phyloP scores from a whole-genome alignment of 768 basidiomycete species.

The Cystofilobasidium macerans region DNA sequence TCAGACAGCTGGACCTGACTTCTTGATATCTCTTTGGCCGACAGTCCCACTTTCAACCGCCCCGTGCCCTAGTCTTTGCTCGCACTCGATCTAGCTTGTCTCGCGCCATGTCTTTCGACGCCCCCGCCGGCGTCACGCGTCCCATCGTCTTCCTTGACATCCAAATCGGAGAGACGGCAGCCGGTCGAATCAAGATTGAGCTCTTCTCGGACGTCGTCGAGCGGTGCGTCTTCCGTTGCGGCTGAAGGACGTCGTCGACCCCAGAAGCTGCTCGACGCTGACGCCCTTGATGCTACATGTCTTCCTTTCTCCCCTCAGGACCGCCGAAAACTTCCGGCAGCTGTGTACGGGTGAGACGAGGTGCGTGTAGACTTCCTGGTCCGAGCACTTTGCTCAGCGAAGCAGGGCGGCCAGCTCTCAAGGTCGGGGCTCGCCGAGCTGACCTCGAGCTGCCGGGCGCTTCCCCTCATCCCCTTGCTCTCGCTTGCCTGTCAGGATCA shows the following conservation, averaged over 20 bases:
- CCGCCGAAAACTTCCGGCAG: constrained; percentile 95
- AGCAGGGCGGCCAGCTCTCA: neutral
- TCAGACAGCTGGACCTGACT: no score
- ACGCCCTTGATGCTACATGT: neutral
- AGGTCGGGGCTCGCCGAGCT: neutral
- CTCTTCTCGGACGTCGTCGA: constrained; percentile 91
- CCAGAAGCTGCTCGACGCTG: no score
- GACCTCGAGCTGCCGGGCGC: neutral
- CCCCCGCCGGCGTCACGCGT: constrained; percentile 36
- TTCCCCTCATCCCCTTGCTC: neutral
- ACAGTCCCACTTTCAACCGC: no score
- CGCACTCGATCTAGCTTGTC: neutral
- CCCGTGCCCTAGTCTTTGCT: no score
- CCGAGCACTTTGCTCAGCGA: no score
- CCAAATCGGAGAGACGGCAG: constrained; percentile 89
- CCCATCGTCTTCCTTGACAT: constrained; percentile 97
- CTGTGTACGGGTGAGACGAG: constrained; percentile 94
- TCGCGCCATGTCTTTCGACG: constrained; percentile 7
- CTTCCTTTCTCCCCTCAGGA: constrained; percentile 44
- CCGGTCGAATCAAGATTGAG: constrained; percentile 93
- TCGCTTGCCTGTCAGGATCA: constrained; percentile 15
- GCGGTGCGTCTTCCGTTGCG: constrained; percentile 49
- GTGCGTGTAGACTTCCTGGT: constrained; percentile 40
- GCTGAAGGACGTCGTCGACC: no score
- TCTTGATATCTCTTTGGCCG: no score